Evolutionary conservation across 2,329 filamentous ascomycete species (phyloP), one percentile per base, ranked within the genome.

Genomic region (Beauveria scarabaeidicola): DNA sequence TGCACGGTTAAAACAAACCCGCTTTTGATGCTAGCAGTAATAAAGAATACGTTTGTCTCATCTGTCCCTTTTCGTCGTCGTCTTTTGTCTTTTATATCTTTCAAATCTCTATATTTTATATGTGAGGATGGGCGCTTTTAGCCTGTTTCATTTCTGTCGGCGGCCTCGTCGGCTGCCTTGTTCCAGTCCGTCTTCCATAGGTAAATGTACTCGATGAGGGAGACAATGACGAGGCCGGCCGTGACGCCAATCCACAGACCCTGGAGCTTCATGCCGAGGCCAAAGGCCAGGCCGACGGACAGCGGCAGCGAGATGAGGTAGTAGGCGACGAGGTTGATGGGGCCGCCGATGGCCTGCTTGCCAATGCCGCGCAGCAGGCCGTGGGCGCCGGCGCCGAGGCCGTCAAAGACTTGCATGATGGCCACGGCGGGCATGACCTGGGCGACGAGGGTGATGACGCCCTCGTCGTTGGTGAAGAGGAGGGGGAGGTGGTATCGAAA

Each of bases 401-500:
- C 86, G 72, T 99, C 93, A 66, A 95, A 92, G 25, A 96, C 81
- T 71, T 97, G 92, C 79, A 97, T 95, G 1, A 90, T 81, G 0
- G 92, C 91, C 62, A 90, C 90, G 3, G 97, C 75, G 0, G 91
- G 92, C 40, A 97, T 79, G 3, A 91, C 83, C 3, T 74, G 72
- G 1, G 89, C 82, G 21, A 90, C 87, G 38, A 91, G 76, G 21
- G 74, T 76, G 62, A 90, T 82, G 56, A 93, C 89, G 50, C 86
- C 85, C 6, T 77, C 69, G 64, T 93, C 89, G 7, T 82, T 77
- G n/a, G 89, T 92, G 71, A 93, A 91, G 7, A 97, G 82, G 44
- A 82, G 77, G 0, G 91, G 90, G 27, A 97, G 87, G 65, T 86
- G 80, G 65, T 86, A 84, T 17, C 91, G 83, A 21, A 96, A 77